These are phyloP conservation scores for Hypoxylon rubiginosum DNA, from an alignment of 2,329 filamentous ascomycete species.

Conservation along the genomic window DNA sequence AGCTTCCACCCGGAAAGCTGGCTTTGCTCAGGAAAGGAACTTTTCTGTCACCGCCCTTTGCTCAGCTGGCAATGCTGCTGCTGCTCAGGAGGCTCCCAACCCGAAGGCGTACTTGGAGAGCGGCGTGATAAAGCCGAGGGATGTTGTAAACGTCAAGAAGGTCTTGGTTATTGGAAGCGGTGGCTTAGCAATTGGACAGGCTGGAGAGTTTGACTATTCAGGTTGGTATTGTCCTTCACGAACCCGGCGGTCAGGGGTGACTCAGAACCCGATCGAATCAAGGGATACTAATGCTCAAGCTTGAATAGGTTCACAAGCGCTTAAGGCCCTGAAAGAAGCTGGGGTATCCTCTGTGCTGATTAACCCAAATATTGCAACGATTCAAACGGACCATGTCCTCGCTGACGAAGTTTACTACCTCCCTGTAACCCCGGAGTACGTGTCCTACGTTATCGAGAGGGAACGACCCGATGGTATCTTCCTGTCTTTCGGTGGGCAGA, in stretches of 20 bases:
- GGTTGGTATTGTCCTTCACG: constrained; percentile 68
- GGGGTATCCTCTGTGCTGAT: constrained; percentile 92
- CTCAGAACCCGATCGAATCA: constrained; percentile 31
- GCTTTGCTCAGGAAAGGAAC: constrained; percentile 60
- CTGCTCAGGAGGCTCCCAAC: constrained; percentile 79
- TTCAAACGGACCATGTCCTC: constrained; percentile 96
- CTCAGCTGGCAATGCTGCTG: constrained; percentile 53
- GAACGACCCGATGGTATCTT: constrained; percentile 98
- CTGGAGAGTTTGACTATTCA: constrained; percentile 98
- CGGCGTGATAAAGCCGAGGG: constrained; percentile 83
- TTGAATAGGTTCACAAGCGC: constrained; percentile 84
- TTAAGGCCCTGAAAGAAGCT: constrained; percentile 97
- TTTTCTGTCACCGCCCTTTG: constrained; percentile 63
- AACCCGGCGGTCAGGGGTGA: constrained; percentile 42
- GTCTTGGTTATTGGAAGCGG: constrained; percentile 96
- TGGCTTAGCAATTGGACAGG: constrained; percentile 96
- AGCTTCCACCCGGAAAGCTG: constrained; percentile 54
- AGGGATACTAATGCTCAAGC: constrained; percentile 41
- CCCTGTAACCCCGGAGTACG: constrained; percentile 97
- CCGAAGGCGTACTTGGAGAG: constrained; percentile 90
- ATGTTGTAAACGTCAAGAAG: constrained; percentile 93
- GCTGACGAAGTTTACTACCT: constrained; percentile 99
- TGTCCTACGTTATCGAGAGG: constrained; percentile 95
- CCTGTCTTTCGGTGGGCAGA: constrained; percentile 97
- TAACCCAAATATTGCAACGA: constrained; percentile 98